Conservation (phyloP, 2,329 filamentous ascomycete genomes). For the Diaporthe humulicola region DNA sequence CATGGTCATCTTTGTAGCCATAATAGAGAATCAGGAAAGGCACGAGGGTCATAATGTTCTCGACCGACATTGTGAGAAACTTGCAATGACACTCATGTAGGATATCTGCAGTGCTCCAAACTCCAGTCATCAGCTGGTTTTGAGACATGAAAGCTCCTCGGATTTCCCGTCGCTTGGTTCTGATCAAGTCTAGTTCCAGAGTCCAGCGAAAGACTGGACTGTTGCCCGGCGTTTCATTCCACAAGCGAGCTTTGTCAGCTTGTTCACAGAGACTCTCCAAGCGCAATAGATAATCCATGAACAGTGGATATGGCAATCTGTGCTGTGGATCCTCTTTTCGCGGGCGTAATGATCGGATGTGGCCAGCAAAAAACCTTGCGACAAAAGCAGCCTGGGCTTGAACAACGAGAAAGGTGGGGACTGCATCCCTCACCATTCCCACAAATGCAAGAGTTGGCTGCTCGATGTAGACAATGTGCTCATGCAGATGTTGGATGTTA, state of each 20-base stretch:
- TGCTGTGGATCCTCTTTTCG: neutral
- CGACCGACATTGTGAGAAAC: neutral
- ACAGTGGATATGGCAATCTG: neutral
- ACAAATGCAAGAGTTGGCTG: slow-evolving; percentile 12
- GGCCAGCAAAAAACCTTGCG: neutral
- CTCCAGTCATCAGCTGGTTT: accelerated
- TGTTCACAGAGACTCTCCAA: neutral
- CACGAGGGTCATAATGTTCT: neutral
- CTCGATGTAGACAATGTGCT: neutral
- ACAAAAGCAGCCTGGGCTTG: slow-evolving; percentile 30
- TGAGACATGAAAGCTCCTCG: neutral
- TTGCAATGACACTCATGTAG: neutral
- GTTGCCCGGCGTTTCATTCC: no score
- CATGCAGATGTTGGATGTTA: neutral
- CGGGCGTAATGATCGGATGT: neutral
- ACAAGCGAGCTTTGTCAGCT: neutral
- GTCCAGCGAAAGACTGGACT: neutral
- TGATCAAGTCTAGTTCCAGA: neutral
- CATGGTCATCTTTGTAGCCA: neutral
- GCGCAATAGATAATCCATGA: slow-evolving; percentile 18
- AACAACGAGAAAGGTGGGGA: slow-evolving; percentile 17
- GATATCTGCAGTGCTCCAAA: neutral
- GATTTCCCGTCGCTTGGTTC: neutral
- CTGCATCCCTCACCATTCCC: slow-evolving; percentile 5
- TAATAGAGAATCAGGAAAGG: neutral